Conservation (phyloP, 768 basidiomycete species). For the Pleurotus citrinopileatus region DNA sequence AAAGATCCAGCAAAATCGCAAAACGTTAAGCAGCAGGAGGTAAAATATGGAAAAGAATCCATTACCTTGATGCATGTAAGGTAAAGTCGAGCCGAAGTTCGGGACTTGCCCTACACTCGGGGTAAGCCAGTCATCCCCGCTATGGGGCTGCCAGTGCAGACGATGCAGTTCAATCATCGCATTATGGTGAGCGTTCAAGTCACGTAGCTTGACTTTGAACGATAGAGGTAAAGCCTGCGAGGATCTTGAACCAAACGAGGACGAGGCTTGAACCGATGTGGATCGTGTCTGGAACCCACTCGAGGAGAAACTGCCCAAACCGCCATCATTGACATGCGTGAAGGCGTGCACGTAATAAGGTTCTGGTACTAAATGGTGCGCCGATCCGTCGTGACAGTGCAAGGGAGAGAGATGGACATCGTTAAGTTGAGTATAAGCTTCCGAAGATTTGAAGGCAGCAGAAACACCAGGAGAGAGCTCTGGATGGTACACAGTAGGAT, state of each 20-base stretch:
- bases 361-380: neutral
- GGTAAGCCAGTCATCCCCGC: neutral
- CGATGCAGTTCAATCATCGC: slow-evolving; percentile 1
- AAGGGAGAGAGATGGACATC: neutral
- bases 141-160: neutral
- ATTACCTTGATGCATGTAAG: too few species aligned
- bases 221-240: neutral
- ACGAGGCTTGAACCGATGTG: neutral
- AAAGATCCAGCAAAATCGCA: neutral
- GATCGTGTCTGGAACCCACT: slow-evolving; percentile 4
- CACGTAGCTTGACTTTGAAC: neutral
- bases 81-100: too few species aligned
- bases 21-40: too few species aligned
- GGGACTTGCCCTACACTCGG: neutral
- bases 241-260: neutral
- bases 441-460: neutral
- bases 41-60: too few species aligned
- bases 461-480: slow-evolving; percentile 3
- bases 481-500: neutral
- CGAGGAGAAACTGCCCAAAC: neutral
- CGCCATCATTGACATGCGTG: neutral
- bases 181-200: slow-evolving; percentile 6
- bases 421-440: neutral
- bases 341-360: neutral
- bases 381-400: neutral